Evolutionary conservation across 176 grass and related monocot species (phyloP).

Genomic region (Carex cristatella): DNA sequence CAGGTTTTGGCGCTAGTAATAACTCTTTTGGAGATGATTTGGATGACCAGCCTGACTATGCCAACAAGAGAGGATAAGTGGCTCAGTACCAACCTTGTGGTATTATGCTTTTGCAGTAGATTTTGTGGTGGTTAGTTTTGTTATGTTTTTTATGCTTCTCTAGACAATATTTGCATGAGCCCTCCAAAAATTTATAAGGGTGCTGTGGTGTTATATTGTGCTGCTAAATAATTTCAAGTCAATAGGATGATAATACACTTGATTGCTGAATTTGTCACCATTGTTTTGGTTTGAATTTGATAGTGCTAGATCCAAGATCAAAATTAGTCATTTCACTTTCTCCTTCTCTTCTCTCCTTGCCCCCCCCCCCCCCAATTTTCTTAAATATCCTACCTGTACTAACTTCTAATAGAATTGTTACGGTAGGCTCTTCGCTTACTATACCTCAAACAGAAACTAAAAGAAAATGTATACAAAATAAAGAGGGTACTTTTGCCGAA

Average conservation of each 20-base stretch:
- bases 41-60: conserved; percentile 30
- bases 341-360: too few relatives aligned
- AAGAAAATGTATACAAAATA: too few relatives aligned
- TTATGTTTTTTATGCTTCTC: not conserved
- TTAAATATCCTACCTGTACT: not conserved
- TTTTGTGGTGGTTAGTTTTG: not conserved
- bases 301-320: not conserved
- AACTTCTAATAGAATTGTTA: not conserved
- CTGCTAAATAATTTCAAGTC: conserved; percentile 4
- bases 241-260: not conserved
- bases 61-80: conserved; percentile 26
- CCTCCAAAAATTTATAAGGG: not conserved
- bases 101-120: not conserved
- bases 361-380: not conserved
- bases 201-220: not conserved
- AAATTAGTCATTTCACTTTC: not conserved
- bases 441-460: too few relatives aligned
- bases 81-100: not conserved
- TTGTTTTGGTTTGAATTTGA: not conserved
- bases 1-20: conserved; percentile 17
- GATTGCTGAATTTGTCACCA: not conserved
- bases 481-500: too few relatives aligned
- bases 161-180: not conserved
- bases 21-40: conserved; percentile 25
- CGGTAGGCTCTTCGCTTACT: not conserved